phyloP scores from a whole-genome alignment of 352 stramenopile genomes.

The Phytophthora aleatoria region DNA sequence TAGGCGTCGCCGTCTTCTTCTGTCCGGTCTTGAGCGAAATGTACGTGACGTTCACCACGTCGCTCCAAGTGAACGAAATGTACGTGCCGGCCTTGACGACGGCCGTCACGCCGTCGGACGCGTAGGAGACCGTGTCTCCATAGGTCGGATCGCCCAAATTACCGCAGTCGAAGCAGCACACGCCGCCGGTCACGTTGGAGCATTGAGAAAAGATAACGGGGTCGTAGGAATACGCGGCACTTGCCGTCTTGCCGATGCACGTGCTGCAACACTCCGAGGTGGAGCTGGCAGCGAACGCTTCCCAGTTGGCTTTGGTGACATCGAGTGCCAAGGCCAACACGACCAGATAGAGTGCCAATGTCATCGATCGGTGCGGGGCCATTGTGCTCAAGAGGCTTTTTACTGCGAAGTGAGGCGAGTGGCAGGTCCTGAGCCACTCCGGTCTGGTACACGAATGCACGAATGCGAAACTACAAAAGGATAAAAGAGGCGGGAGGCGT shows the following conservation, averaged over 20 bases:
- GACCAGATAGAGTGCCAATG: conserved; percentile 5
- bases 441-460: conserved; percentile 4
- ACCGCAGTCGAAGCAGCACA: conserved; percentile 80
- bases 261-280: conserved; percentile 58
- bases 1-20: conserved; percentile 67
- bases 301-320: conserved; percentile 7
- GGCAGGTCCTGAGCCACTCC: background rate
- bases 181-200: conserved; percentile 44
- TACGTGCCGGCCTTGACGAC: conserved; percentile 53
- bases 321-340: conserved; percentile 1
- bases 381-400: conserved; percentile 1
- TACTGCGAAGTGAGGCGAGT: conserved; percentile 9
- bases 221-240: conserved; percentile 66
- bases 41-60: conserved; percentile 65
- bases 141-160: conserved; percentile 42
- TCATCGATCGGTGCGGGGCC: conserved; percentile 3
- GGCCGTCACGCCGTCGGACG: conserved; percentile 55
- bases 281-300: conserved; percentile 26
- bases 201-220: conserved; percentile 65
- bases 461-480: conserved; percentile 16
- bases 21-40: conserved; percentile 59
- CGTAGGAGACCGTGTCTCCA: conserved; percentile 40
- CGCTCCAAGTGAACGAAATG: conserved; percentile 57
- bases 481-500: conserved; percentile 12
- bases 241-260: conserved; percentile 70